Conservation (phyloP, 768 basidiomycete genomes). For the Inosperma sp. region DNA sequence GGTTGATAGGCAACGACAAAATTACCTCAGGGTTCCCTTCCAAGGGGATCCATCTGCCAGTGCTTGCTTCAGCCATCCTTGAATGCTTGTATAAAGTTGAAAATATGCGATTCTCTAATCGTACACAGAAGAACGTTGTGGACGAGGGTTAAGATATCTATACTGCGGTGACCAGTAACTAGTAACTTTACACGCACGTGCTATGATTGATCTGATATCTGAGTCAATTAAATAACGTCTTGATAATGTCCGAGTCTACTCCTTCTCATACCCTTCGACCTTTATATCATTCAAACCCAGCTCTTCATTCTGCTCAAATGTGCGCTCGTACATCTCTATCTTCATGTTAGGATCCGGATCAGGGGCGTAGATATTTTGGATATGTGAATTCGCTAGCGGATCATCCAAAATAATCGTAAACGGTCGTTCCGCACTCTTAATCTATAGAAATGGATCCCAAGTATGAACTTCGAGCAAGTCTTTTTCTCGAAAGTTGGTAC, state of each 20-base stretch:
- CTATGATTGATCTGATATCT: too few species aligned
- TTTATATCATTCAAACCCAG: slow-evolving; percentile 89
- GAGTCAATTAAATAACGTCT: too few species aligned
- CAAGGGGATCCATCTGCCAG: slow-evolving; percentile 67
- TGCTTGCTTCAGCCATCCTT: slow-evolving; percentile 18
- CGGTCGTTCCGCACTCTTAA: slow-evolving; percentile 70
- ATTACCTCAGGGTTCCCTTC: slow-evolving; percentile 62
- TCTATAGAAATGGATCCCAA: slow-evolving; percentile 35
- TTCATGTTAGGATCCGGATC: slow-evolving; percentile 94
- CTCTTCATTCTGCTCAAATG: slow-evolving; percentile 90
- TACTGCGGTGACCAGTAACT: too few species aligned
- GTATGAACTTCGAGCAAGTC: neutral
- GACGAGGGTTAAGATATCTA: too few species aligned
- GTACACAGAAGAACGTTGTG: too few species aligned
- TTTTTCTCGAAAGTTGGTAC: neutral
- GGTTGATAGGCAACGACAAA: neutral
- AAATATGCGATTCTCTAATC: too few species aligned
- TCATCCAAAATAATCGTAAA: slow-evolving; percentile 96
- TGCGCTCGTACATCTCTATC: slow-evolving; percentile 77
- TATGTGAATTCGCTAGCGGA: slow-evolving; percentile 90
- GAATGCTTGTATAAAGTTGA: neutral
- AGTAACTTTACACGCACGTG: too few species aligned
- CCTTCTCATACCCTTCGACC: slow-evolving; percentile 63
- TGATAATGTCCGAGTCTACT: slow-evolving; percentile 22
- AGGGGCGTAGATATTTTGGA: slow-evolving; percentile 96